Percentiles rank a stretch among this genome's conserved stretches.
Conservation (phyloP, 2,329 filamentous ascomycete species). For the Penicillium brasilianum region DNA sequence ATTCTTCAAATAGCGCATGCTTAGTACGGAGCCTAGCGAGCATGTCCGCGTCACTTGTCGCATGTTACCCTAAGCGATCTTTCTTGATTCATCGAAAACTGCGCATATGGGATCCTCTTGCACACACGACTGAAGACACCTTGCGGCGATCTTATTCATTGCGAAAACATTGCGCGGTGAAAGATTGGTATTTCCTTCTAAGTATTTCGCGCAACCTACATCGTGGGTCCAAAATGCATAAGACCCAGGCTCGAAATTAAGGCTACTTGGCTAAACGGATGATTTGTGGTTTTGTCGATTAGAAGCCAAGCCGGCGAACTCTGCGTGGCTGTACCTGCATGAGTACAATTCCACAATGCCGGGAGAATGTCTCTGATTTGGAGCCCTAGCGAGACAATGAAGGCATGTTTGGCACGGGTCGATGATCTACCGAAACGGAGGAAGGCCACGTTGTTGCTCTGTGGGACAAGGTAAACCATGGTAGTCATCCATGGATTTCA, state of each 20-base stretch:
- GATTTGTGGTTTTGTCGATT: slow-evolving; percentile 4
- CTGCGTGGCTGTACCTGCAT: neutral
- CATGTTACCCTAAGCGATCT: neutral
- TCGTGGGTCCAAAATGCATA: neutral
- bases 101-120: neutral
- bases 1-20: neutral
- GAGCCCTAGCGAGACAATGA: slow-evolving; percentile 13
- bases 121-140: neutral
- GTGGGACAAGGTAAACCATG: neutral
- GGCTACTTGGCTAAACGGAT: neutral
- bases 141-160: neutral
- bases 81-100: neutral
- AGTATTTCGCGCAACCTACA: neutral
- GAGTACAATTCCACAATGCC: neutral
- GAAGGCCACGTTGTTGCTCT: neutral
- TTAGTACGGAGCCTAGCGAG: neutral
- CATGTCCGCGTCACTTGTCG: slow-evolving; percentile 6
- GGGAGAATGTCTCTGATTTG: slow-evolving; percentile 7
- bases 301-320: neutral
- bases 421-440: neutral
- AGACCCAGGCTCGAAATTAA: neutral
- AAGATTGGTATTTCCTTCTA: neutral
- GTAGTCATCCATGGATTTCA: neutral
- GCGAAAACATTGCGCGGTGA: neutral
- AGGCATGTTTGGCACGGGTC: neutral